phyloP scores from a whole-genome alignment of 148 eudicot species.

The Rhododendron simsii region DNA sequence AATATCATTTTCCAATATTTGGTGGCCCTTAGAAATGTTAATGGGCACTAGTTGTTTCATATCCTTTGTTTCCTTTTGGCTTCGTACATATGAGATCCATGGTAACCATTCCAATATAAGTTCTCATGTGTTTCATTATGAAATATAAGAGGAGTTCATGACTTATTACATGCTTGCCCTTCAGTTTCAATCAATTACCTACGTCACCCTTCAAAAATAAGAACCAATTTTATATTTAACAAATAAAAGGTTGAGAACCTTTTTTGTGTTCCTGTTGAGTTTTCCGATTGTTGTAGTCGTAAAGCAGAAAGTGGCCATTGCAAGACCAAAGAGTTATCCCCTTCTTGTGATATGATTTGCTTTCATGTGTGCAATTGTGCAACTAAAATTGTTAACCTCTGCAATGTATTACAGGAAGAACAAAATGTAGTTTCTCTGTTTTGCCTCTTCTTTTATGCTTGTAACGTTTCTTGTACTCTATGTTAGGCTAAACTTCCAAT shows the following conservation, averaged over 20 bases:
- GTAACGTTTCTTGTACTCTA: constrained; percentile 7
- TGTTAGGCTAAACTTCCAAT: constrained; percentile 74
- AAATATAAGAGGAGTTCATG: background rate
- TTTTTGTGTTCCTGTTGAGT: background rate
- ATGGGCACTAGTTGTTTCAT: background rate
- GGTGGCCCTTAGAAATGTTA: background rate
- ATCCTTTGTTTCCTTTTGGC: background rate
- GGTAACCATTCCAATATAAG: background rate
- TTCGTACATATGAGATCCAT: background rate
- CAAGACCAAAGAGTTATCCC: background rate
- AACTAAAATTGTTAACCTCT: background rate
- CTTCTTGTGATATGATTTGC: background rate
- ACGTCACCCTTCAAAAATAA: background rate
- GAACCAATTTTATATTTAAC: background rate
- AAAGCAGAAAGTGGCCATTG: background rate
- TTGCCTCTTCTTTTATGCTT: background rate
- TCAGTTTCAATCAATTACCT: background rate
- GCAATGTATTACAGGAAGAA: background rate
- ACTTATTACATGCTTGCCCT: background rate
- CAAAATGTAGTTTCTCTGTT: background rate
- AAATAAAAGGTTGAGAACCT: background rate
- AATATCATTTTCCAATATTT: background rate
- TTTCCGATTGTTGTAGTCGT: background rate
- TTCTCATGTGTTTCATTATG: background rate
- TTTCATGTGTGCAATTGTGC: background rate